Conservation (phyloP, 257 asterid species). For the Solanum chiquidenum region DNA sequence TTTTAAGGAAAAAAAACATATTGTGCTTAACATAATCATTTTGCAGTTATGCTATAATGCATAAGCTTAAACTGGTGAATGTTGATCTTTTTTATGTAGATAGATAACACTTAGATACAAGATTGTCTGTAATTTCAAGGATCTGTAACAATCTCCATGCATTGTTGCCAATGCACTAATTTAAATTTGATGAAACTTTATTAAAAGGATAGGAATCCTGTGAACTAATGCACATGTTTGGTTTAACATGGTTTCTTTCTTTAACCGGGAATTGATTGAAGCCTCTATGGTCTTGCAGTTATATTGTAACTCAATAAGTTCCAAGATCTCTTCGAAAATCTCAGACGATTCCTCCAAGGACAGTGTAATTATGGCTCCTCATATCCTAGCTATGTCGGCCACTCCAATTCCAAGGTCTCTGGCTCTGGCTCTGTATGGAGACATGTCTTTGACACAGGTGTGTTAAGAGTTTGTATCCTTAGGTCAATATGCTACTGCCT, state of each 20-base stretch:
- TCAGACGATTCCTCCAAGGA: conserved; percentile 29
- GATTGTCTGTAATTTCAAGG: not conserved
- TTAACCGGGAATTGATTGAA: not conserved
- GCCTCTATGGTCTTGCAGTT: conserved; percentile 45
- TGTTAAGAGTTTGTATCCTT: conserved; percentile 8
- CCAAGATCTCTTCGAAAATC: conserved; percentile 35
- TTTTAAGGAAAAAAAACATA: no score
- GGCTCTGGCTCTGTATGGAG: conserved; percentile 92
- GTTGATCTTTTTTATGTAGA: not conserved
- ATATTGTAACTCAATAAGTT: conserved; percentile 43
- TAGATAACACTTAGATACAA: not conserved
- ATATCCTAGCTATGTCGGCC: conserved; percentile 94
- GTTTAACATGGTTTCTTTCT: not conserved
- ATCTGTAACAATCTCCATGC: not conserved
- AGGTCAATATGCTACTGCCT: not conserved
- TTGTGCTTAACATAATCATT: not conserved
- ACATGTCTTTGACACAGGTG: conserved; percentile 95
- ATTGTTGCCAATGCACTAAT: not conserved
- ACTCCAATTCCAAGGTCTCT: conserved; percentile 97
- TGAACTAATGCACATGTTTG: not conserved
- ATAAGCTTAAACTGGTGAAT: not conserved
- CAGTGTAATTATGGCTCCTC: conserved; percentile 70
- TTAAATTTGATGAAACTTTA: not conserved
- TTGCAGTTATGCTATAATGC: not conserved
- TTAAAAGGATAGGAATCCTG: not conserved